Conservation (phyloP, 2,329 filamentous ascomycete species). For the Xylaria hypoxylon region DNA sequence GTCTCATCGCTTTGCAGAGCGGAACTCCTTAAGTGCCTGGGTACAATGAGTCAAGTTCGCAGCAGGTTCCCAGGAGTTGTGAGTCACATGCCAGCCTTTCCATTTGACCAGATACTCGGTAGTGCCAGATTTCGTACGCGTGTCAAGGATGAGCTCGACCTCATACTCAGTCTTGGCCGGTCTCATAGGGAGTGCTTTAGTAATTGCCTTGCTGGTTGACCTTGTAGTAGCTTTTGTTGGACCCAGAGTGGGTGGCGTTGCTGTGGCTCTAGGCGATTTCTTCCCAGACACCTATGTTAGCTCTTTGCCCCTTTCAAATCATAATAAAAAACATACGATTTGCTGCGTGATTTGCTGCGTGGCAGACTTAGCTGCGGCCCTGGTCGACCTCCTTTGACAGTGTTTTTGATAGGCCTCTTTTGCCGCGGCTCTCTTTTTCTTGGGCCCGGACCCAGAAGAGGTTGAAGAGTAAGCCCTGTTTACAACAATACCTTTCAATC, state of each 20-base stretch:
- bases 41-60: slow-evolving; percentile 57
- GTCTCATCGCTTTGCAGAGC: neutral
- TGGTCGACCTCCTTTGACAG: slow-evolving; percentile 35
- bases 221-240: slow-evolving; percentile 19
- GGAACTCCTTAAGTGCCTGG: slow-evolving; percentile 37
- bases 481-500: neutral
- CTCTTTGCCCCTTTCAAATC: neutral
- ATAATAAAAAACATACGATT: slow-evolving; percentile 31
- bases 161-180: slow-evolving; percentile 52
- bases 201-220: slow-evolving; percentile 16
- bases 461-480: neutral
- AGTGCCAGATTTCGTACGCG: slow-evolving; percentile 49
- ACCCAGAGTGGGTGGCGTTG: slow-evolving; percentile 3
- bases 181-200: neutral
- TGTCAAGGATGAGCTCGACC: slow-evolving; percentile 61
- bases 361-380: slow-evolving; percentile 38
- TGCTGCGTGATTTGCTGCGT: slow-evolving; percentile 32
- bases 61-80: slow-evolving; percentile 67
- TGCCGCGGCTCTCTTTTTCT: slow-evolving; percentile 22
- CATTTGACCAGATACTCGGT: slow-evolving; percentile 64
- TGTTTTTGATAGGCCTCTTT: neutral
- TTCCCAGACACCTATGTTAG: slow-evolving; percentile 28
- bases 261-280: slow-evolving; percentile 25
- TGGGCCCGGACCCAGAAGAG: neutral
- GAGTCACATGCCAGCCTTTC: slow-evolving; percentile 58